Conservation (phyloP, 805 yeast species). For the Schwanniomyces occidentalis region DNA sequence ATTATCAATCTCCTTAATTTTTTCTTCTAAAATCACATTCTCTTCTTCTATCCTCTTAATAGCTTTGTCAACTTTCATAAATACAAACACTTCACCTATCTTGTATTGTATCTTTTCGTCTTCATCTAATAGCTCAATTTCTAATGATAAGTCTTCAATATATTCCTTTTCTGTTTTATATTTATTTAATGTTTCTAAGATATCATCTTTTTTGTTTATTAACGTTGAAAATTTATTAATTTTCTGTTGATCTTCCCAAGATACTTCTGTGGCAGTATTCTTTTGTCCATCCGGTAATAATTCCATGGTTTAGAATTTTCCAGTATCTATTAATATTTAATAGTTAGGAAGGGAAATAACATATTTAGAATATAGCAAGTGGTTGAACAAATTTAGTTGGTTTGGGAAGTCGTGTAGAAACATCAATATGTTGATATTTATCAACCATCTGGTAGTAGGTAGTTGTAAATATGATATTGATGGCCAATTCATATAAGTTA, state of each 20-base stretch:
- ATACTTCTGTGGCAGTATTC: slow-evolving; percentile 57
- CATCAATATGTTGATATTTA: too few relatives aligned
- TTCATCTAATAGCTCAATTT: slow-evolving; percentile 79
- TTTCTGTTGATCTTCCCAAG: slow-evolving; percentile 83
- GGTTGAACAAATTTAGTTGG: too few relatives aligned
- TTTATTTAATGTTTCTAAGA: slow-evolving; percentile 48
- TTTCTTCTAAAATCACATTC: slow-evolving; percentile 49
- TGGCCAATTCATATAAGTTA: too few relatives aligned
- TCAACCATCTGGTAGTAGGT: too few relatives aligned
- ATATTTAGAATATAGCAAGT: not conserved
- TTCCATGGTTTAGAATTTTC: slow-evolving; percentile 39
- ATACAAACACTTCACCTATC: slow-evolving; percentile 80
- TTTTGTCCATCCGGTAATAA: slow-evolving; percentile 56
- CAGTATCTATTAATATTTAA: too few relatives aligned
- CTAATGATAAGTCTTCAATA: slow-evolving; percentile 81
- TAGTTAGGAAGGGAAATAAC: too few relatives aligned
- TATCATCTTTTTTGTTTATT: slow-evolving; percentile 65
- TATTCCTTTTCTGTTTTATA: slow-evolving; percentile 77
- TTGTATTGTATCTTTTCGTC: slow-evolving; percentile 73
- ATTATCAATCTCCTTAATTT: slow-evolving; percentile 47
- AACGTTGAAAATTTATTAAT: slow-evolving; percentile 88
- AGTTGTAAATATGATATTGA: too few relatives aligned
- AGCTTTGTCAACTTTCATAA: slow-evolving; percentile 64
- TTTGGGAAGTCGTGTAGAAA: too few relatives aligned
- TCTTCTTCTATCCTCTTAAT: slow-evolving; percentile 68